Base-by-base conservation (phyloP, 2,329 filamentous ascomycete species). In the Raffaelea ambrosiae region DNA sequence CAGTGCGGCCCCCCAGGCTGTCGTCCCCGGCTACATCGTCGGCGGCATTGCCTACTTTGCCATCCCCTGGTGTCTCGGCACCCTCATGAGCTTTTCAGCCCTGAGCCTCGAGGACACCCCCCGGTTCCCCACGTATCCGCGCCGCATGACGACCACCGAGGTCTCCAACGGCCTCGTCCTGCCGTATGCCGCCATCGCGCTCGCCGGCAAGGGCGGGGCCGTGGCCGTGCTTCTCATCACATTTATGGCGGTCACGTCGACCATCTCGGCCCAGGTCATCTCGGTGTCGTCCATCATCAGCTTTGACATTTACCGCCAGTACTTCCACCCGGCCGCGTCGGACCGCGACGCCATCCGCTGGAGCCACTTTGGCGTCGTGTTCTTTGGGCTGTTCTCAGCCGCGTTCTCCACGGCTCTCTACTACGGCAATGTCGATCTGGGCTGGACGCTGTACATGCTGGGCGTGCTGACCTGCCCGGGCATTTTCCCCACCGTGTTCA, bases 161-260 rank as follows among this genome's bases (percentile, higher is more conserved):
- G 57, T 58, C 39, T 56, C 56, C 19, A 57, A 59, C 0, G 66
- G 66, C 1, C 53, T 64, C 1, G 58, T 57, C 23, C 53, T 58
- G 11, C 63, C 63, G 3, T 61, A 61, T 38, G 83, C 81, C 3
- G 81, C 84, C 0, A 78, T 84, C 21, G 81, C 83, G 3, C 63
- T 87, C 26, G 72, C 86, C 2, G 84, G 84, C 0, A 82, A 80
- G 53, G 83, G 83, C 8, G 84, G 84, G 43, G 84, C 83, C 0
- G 79, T 75, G 2, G 83, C 81, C 0, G 79, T 83, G 1, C 68
- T 86, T 1, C 65, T 88, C 5, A 73, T 86, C 46, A 78, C 84
- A 13, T 87, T 88, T 67, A 87, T 87, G 83, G 84, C 84, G 2
- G 81, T 86, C n/a, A 86, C 83, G 1, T 74, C 70, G 0, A 76